Evolutionary conservation across 2,329 filamentous ascomycete genomes (phyloP), one percentile per base, ranked within the genome.

Genomic region (Sphaerulina populicola): DNA sequence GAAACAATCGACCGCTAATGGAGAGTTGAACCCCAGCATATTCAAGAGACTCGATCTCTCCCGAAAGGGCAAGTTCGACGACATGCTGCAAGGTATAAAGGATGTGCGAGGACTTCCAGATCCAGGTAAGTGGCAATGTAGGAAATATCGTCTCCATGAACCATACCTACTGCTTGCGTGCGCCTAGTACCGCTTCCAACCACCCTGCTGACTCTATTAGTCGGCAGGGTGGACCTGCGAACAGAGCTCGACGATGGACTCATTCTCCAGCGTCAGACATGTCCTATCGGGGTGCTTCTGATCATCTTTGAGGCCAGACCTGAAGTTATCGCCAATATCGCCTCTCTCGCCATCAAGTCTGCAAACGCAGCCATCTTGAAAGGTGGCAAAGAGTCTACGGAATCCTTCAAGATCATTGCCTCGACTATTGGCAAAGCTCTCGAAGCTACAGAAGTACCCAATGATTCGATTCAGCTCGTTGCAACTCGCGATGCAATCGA

Each of bases 281-380:
- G 88, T 67, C 93, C 93, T 5, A 97, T 98, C 61, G 93, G 93
- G 53, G 90, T 97, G n/a, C 80, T 98, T 38, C 79, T 98, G 60
- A 93, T 98, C 71, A 97, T 98, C 65, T 98, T 98, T 66, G 93
- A 98, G 72, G 93, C 93, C 33, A 85, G 93, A 6, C 93, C 93
- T 6, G 93, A 98, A 72, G 93, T 98, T 58, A 96, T 98, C 65
- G 93, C 91, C 66, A 98, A 98, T 70, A 97, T 98, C 65, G 89
- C 93, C 56, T 88, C 90, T 3, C 77, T 98, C 21, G 90, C 93
- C 35, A 87, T 98, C 70, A 98, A 98, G 69, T 97, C 91, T 10
- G 93, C 89, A 63, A 98, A 98, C 69, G 86, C 93, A 33, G 93
- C 90, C 46, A 97, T 98, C 63, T 76, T 98, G 55, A 98, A 98